Evolutionary conservation across 164 flowering plant genomes (phyloP), one percentile per base, ranked within the genome.

Genomic region (Magnolia kwangsiensis): DNA sequence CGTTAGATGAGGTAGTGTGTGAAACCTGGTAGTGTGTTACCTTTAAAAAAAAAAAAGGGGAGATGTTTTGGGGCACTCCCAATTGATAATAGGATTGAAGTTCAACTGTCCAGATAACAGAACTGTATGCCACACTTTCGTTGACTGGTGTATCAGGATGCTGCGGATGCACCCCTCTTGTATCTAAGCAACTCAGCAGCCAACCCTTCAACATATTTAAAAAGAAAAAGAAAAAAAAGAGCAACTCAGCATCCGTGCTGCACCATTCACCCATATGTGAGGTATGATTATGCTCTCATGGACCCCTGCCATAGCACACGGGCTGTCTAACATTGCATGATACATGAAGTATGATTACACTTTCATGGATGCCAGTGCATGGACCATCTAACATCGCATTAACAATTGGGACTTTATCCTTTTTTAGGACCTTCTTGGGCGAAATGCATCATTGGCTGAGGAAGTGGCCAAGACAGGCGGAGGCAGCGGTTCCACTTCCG

Each of bases 401-500:
- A 31, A 14, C 45, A 72, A 64, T n/a, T 73, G 65, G 66, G 14
- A 8, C 50, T 58, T 72, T 50, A 31, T 18, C 16, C 71, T 67
- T 31, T 78, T 21, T 18, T 63, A 95, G 99, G 95, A 90, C 71
- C 97, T 96, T 76, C 92, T 94, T 80, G 90, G 85, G 64, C 90
- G 97, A 5, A 94, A 94, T 85, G 92, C 99, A 45, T 83, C 84
- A 74, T 80, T 93, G 78, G 99, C 98, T 1, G 99, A 94, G 86
- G 94, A 91, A 75, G 78, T 94, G 72, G 87, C 93, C n/a, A 88
- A 78, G 81, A 84, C 85, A 7, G 92, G 91, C 50, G 89, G 90
- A 14, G 82, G 80, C 51, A 81, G 80, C 63, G 75, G 67, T 72
- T 75, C 87, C 21, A 84, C 67, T 69, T 45, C 86, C 49, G 90